Base-by-base conservation (phyloP, 164 flowering plant species). In the Sedum album region DNA sequence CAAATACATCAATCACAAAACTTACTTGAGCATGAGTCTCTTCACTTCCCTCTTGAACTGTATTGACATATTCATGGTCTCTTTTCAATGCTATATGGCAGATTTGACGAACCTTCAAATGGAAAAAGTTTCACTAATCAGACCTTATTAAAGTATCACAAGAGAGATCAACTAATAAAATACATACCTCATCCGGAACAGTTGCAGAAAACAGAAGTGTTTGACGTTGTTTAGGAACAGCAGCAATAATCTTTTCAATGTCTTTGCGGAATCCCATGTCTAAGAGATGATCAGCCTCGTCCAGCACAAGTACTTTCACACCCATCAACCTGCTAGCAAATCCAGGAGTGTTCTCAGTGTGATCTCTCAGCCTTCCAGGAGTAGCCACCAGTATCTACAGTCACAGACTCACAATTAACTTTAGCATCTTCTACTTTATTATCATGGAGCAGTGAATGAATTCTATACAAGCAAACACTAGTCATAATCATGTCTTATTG, bases 121-220 rank as follows among this genome's bases (percentile, higher is more conserved):
- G 14, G 71, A 41, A 62, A 66, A 13, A 5, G 30, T n/a, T 65
- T 35, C 17, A 65, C 18, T 21, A 35, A 21, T 65, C 18, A 38
- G 8, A 33, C 5, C 42, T 36, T 38, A 41, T 36, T 28, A 35
- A 20, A n/a, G 46, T 23, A 20, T 20, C 5, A 4, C 10, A 36
- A 11, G 2, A 7, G 4, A 18, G 15, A 26, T 65, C 67, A 36
- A 17, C 26, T 31, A 51, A 49, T 75, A 41, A n/a, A n/a, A n/a
- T n/a, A 67, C 31, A 70, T 65, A 91, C 99, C 96, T 95, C 97
- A 71, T 80, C 80, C 35, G 99, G 99, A 68, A 95, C 83, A 3
- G 99, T 95, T 7, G 99, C 99, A 79, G 99, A 95, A 75, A 95
- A 95, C 72, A 95, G 72, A 66, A 95, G 95, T 31, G 98, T 95